Base-by-base conservation (phyloP, 805 yeast genomes). In the Cyberlindnera amylophila region DNA sequence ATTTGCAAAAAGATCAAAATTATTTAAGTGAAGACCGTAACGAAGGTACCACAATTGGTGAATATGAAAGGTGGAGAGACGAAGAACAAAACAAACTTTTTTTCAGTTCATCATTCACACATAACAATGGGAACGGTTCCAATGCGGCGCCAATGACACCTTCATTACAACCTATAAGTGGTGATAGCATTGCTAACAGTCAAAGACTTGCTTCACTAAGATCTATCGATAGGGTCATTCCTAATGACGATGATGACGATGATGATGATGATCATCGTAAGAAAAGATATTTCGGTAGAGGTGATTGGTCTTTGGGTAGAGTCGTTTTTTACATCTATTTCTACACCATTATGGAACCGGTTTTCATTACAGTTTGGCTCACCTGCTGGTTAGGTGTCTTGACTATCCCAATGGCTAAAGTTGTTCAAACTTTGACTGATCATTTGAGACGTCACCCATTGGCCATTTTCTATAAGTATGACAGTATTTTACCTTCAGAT, bases 381-480 rank as follows among this genome's bases (percentile, higher is more conserved):
- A 35, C 80, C 4, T 77, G 91, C 52, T 93, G 96, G 96, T 62
- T 91, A 29, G 62, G 77, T 28, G 96, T 90, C 0, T 82, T 93
- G 61, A 80, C 96, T 6, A 88, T 91, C 36, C 99, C 99, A 32
- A 88, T 93, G 95, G 81, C 95, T 14, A 88, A 88, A 40, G 83
- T 88, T 14, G 67, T 85, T 21, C 64, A 71, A 52, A 79, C 82
- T 16, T 62, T 93, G 27, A 72, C 83, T 51, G 75, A 77, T 45
- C 97, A 93, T 62, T 68, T 90, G 44, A 79, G 96, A 55, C 77
- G 90, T 44, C 96, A 90, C 61, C 99, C 99, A 0, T 67, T 91
- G 43, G 96, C 96, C 0, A 65, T 91, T n/a, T 77, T 81, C 19
- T 86, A 87, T 65, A 81, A 79, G 55, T 66, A 69, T 44, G 87